Evolutionary conservation across 1,284 basidiomycete genomes (phyloP).

Genomic region (Xerocomus cyaneibrunnescens): DNA sequence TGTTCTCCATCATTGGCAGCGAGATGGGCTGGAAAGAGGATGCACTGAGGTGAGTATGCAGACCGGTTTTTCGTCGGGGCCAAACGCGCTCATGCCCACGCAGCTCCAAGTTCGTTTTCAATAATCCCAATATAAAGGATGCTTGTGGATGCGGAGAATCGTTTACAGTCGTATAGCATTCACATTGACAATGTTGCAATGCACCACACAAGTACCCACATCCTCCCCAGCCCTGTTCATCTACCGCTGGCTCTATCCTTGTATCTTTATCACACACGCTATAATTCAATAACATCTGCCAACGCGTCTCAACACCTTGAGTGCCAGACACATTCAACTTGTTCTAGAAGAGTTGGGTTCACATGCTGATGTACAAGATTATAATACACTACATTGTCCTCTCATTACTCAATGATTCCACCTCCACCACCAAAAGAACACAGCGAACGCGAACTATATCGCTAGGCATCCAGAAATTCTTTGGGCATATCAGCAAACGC

Average conservation of each 20-base stretch:
- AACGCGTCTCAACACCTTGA: neutral
- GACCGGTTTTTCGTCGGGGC: slow-evolving; percentile 9
- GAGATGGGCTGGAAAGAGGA: slow-evolving; percentile 99
- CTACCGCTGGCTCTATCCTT: slow-evolving; percentile 12
- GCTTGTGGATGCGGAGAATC: slow-evolving; percentile 95
- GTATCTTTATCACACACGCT: slow-evolving; percentile 33
- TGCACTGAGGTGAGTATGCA: slow-evolving; percentile 63
- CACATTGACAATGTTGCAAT: slow-evolving; percentile 6
- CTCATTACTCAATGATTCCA: neutral
- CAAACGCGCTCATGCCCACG: slow-evolving; percentile 2
- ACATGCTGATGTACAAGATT: slow-evolving; percentile 12
- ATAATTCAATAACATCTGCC: slow-evolving; percentile 6
- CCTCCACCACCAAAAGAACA: neutral
- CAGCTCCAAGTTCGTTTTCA: slow-evolving; percentile 91
- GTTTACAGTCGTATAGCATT: slow-evolving; percentile 56
- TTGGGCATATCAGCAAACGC: slow-evolving; percentile 76
- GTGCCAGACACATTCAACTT: neutral
- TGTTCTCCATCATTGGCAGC: slow-evolving; percentile 98
- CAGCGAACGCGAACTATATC: neutral
- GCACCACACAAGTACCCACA: slow-evolving; percentile 15
- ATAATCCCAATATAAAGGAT: slow-evolving; percentile 88
- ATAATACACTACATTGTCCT: slow-evolving; percentile 25
- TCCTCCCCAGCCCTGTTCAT: neutral
- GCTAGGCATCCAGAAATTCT: slow-evolving; percentile 57
- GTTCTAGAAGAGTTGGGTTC: slow-evolving; percentile 16